These are phyloP conservation scores for Achlya hypogyna DNA, from an alignment of 352 stramenopile species.

Conservation along the genomic window DNA sequence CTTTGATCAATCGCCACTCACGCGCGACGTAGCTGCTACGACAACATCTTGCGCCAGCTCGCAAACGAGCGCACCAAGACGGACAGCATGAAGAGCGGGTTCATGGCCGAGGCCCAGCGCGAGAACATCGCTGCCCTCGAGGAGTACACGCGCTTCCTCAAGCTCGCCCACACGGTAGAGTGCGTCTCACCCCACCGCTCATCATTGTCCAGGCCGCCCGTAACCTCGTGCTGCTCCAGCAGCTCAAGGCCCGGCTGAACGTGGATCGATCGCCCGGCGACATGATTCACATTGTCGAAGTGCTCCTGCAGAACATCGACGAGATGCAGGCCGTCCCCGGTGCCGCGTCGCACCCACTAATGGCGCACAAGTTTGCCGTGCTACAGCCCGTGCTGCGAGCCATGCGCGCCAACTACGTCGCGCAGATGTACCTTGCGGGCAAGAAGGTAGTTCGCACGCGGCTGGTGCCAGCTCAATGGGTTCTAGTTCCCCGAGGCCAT, in stretches of 20 bases:
- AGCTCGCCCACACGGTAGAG: slow-evolving; percentile 37
- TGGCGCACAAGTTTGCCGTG: slow-evolving; percentile 57
- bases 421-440: slow-evolving; percentile 53
- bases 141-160: slow-evolving; percentile 64
- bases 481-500: slow-evolving; percentile 46
- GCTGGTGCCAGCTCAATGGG: background rate
- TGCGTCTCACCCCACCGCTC: background rate
- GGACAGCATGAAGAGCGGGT: slow-evolving; percentile 14
- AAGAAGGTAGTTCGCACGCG: slow-evolving; percentile 25
- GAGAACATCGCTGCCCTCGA: slow-evolving; percentile 32
- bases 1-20: background rate
- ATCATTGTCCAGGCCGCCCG: slow-evolving; percentile 42
- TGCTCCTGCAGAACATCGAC: slow-evolving; percentile 71
- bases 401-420: slow-evolving; percentile 47
- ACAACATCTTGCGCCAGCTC: slow-evolving; percentile 53
- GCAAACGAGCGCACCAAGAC: slow-evolving; percentile 48
- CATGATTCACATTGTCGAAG: slow-evolving; percentile 70
- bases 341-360: slow-evolving; percentile 30
- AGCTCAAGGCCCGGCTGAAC: slow-evolving; percentile 38
- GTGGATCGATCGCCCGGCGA: slow-evolving; percentile 44
- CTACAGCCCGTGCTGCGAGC: slow-evolving; percentile 62
- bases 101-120: slow-evolving; percentile 14
- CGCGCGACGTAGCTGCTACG: slow-evolving; percentile 36
- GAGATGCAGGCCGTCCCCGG: slow-evolving; percentile 61
- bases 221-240: slow-evolving; percentile 47